These are phyloP conservation scores for Kwoniella shandongensis DNA, from an alignment of 768 basidiomycete genomes.

Conservation along the genomic window DNA sequence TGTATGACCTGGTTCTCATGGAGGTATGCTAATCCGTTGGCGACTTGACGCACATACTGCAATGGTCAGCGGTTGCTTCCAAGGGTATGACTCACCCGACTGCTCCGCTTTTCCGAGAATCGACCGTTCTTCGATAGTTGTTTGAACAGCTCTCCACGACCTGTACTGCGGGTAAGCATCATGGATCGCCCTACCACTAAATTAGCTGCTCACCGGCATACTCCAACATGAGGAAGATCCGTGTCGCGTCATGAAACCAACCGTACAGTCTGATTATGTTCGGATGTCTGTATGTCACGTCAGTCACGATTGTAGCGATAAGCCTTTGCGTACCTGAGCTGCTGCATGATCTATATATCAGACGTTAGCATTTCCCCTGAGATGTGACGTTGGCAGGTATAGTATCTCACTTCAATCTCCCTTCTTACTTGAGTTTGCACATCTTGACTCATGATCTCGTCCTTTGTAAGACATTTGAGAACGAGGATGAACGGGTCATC, in stretches of 20 bases:
- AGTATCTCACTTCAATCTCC: conserved; percentile 78
- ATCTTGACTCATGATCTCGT: conserved; percentile 80
- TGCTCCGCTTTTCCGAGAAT: conserved; percentile 84
- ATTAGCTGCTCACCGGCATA: conserved; percentile 82
- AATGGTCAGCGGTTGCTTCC: not conserved
- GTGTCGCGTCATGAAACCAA: conserved; percentile 95
- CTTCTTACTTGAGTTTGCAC: conserved; percentile 95
- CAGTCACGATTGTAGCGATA: no score
- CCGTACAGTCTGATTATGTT: conserved; percentile 91
- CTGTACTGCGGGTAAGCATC: conserved; percentile 24
- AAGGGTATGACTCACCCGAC: conserved; percentile 55
- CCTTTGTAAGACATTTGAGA: conserved; percentile 94
- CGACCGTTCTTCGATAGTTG: conserved; percentile 80
- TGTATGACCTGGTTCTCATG: conserved; percentile 96
- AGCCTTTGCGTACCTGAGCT: conserved; percentile 23
- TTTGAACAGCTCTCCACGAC: conserved; percentile 84
- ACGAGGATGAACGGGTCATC: conserved; percentile 85
- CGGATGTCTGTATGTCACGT: conserved; percentile 64
- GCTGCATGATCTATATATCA: conserved; percentile 38
- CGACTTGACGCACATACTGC: conserved; percentile 94
- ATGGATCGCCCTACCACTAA: not conserved
- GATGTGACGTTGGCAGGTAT: not conserved
- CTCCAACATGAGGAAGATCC: conserved; percentile 97
- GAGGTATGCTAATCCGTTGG: conserved; percentile 86
- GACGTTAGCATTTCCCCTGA: conserved; percentile 7